Conservation (phyloP, 768 basidiomycete genomes). For the Fomitopsis pulvina region DNA sequence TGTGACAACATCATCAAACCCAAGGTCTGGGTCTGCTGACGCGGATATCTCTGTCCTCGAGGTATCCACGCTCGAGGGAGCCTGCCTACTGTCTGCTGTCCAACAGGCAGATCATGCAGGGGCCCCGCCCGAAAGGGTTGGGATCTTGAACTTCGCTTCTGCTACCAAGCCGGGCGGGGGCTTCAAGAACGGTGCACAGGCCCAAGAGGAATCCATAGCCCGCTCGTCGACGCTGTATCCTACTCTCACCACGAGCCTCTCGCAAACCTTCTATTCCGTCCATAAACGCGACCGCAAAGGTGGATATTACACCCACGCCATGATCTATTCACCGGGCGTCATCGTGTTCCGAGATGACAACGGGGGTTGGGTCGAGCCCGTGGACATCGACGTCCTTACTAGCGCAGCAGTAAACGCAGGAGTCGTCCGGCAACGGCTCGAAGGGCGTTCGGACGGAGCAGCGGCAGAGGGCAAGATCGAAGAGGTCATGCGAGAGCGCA, state of each 20-base stretch:
- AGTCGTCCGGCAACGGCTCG: constrained; percentile 28
- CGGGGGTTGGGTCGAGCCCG: constrained; percentile 49
- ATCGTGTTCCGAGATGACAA: constrained; percentile 57
- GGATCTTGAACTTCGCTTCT: constrained; percentile 72
- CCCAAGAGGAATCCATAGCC: constrained; percentile 79
- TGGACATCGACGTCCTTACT: constrained; percentile 60
- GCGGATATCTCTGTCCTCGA: constrained; percentile 45
- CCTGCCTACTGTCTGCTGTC: constrained; percentile 31
- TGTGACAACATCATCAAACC: constrained; percentile 8
- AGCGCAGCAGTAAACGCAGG: constrained; percentile 74
- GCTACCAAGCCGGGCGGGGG: constrained; percentile 74
- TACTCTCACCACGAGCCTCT: constrained; percentile 48
- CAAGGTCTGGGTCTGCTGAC: neutral
- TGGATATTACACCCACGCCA: constrained; percentile 71
- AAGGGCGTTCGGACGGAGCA: constrained; percentile 36
- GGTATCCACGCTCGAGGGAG: constrained; percentile 58
- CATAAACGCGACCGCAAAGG: constrained; percentile 39
- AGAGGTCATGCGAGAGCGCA: constrained; percentile 55
- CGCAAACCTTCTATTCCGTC: constrained; percentile 53
- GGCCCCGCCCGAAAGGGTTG: constrained; percentile 46
- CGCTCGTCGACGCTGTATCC: constrained; percentile 67
- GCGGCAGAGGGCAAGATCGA: constrained; percentile 38
- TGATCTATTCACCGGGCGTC: constrained; percentile 67
- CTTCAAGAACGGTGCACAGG: constrained; percentile 64
- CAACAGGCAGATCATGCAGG: constrained; percentile 34